These are phyloP conservation scores for Pseudogymnoascus sp. DNA, from an alignment of 2,329 filamentous ascomycete genomes.

Conservation along the genomic window DNA sequence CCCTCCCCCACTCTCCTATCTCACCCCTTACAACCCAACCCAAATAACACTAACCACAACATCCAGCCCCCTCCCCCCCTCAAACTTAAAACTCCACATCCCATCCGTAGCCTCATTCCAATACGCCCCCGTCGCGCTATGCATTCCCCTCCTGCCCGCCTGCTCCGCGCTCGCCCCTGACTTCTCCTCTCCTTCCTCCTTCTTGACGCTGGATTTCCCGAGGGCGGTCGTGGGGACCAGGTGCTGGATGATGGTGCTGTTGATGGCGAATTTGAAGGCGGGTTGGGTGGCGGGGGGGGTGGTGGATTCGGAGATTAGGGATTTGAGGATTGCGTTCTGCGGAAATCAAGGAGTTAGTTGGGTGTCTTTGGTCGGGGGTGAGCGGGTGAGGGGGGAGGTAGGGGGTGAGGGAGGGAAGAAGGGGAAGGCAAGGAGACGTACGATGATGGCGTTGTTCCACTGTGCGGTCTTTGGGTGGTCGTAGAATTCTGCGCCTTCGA, in stretches of 20 bases:
- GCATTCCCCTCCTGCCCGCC: conserved; percentile 82
- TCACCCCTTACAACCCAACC: conserved; percentile 51
- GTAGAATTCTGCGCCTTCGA: conserved; percentile 69
- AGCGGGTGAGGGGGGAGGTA: background rate
- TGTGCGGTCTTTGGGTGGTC: conserved; percentile 74
- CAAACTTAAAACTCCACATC: conserved; percentile 84
- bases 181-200: conserved; percentile 33
- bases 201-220: conserved; percentile 45
- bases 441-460: conserved; percentile 93
- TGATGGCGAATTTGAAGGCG: conserved; percentile 87
- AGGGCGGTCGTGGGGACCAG: conserved; percentile 58
- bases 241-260: conserved; percentile 97
- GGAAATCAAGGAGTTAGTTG: background rate
- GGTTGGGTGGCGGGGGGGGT: conserved; percentile 51
- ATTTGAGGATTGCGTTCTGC: conserved; percentile 67
- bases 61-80: conserved; percentile 60
- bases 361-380: background rate
- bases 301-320: conserved; percentile 63
- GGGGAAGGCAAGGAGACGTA: conserved; percentile 38
- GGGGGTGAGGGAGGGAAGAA: conserved; percentile 2
- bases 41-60: conserved; percentile 68
- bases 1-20: background rate
- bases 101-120: conserved; percentile 88
- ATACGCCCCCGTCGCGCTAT: conserved; percentile 75
- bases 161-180: conserved; percentile 55